Base-by-base conservation (phyloP, 192 early-diverging fungal genomes). In the Umbelopsis ramanniana region DNA sequence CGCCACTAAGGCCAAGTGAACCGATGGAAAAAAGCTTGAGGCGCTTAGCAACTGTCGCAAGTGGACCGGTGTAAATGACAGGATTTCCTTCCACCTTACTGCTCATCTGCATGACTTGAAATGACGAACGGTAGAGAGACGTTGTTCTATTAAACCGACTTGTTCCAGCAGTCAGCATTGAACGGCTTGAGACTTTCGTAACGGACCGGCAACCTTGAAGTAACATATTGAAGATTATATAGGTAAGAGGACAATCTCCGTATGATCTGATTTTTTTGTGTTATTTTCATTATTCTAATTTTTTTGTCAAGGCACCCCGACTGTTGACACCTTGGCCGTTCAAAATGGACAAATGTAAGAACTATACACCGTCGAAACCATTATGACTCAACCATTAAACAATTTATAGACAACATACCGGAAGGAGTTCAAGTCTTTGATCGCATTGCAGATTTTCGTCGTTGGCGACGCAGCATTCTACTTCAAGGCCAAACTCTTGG, bases 391-490 rank as follows among this genome's bases (percentile, higher is more conserved):
- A 19, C 11, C 15, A 50, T 50, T 50, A 21, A 50, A 17, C 48
- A 43, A 43, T 4, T 50, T n/a, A 15, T 19, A 78, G 76, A 74
- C 52, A 70, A 71, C 29, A 71, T 73, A 17, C 72, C 76, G 21
- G 69, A 60, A 24, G 76, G 76, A 14, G 74, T 83, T 37, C 77
- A 70, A 21, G 81, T 98, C 3, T 85, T 96, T 67, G 84, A 89
- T 69, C 90, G 88, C 10, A 90, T 98, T 50, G 81, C 81, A 0
- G 92, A 92, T 23, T 90, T 95, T 72, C 87, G 93, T 8, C 71
- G 75, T 29, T 95, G 94, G 95, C 83, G 85, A 29, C 73, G 82
- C 50, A 70, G 81, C 33, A 85, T 89, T 46, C 73, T 73, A 26
- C 66, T 77, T 17, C 67, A 84, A 24, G 83, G 83, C 68, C 79